These are phyloP conservation scores for Priceomyces fermenticarens DNA, from an alignment of 805 yeast species.

Conservation along the genomic window DNA sequence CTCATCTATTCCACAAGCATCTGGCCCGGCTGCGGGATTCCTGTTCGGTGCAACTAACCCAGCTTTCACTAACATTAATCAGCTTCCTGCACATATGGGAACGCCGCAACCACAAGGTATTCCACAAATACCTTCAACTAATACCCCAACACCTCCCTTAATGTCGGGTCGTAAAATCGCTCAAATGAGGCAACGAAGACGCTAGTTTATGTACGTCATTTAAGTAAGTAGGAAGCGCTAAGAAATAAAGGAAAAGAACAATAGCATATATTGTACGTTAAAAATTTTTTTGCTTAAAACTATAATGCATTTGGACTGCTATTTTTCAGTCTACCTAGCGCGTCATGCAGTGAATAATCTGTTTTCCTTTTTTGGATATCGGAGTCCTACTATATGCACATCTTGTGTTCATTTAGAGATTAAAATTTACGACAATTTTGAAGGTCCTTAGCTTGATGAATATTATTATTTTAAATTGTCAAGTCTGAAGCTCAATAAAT, in stretches of 20 bases:
- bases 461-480: no score
- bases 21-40: constrained; percentile 6
- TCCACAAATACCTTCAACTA: constrained; percentile 5
- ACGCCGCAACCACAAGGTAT: constrained; percentile 5
- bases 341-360: no score
- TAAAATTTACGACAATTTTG: no score
- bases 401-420: no score
- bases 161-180: constrained; percentile 26
- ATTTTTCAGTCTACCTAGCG: no score
- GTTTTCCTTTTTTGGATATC: no score
- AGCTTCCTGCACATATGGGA: constrained; percentile 1
- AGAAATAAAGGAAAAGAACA: no score
- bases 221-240: background rate
- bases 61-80: background rate
- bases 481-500: no score
- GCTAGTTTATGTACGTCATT: constrained; percentile 8
- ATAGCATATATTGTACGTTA: background rate
- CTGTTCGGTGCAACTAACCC: constrained; percentile 1
- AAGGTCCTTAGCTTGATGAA: no score
- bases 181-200: constrained; percentile 31
- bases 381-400: no score
- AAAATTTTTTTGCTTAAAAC: background rate
- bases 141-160: constrained; percentile 18
- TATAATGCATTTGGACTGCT: no score
- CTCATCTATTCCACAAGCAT: constrained; percentile 1